Evolutionary conservation across 2,329 filamentous ascomycete genomes (phyloP), one percentile per base, ranked within the genome.

Genomic region (Lachnellula hyalina): DNA sequence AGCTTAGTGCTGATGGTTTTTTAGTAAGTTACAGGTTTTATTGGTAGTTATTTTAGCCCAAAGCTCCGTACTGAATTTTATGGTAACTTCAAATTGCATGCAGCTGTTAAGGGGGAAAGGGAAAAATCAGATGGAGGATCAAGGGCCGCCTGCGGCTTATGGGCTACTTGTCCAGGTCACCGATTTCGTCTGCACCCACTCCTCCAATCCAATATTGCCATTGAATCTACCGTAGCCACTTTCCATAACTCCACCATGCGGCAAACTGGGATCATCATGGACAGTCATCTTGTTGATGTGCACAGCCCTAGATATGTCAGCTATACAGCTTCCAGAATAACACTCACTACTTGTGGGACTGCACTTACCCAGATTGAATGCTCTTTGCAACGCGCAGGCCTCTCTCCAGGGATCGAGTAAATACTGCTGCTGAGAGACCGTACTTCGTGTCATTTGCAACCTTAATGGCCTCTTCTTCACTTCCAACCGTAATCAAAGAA

Each of bases 241-340:
- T 9, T 72, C 71, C 72, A 87, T 87, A 49, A 75, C 76, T 12
- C 61, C 85, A 8, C 85, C 85, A 63, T 87, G 84, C 0, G 85
- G 84, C 57, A 87, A 67, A 0, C 70, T 72, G 4, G 77, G 67
- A 68, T 87, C 84, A 58, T 88, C 84, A 59, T 86, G 83, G 5
- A 87, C 71, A 3, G 78, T 84, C 75, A 85, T 80, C 49, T 73
- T 72, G 67, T 88, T 89, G 67, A 88, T 85, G 58, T 87, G 84
- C 25, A 84, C 81, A 6, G 81, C 80, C 12, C 83, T 89, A 19
- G 79, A 77, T 34, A 21, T 2, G 15, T 49, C 36, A 49, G 47
- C 12, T 19, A 9, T 5, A 32, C 17, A 21, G 25, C 25, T 25
- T 35, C 9, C 2, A 11, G 17, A n/a, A 25, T n/a, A 12, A 14